Percentiles rank a stretch among this genome's conserved stretches.
Conservation (phyloP, 2,329 filamentous ascomycete genomes). For the Colletotrichum lini region DNA sequence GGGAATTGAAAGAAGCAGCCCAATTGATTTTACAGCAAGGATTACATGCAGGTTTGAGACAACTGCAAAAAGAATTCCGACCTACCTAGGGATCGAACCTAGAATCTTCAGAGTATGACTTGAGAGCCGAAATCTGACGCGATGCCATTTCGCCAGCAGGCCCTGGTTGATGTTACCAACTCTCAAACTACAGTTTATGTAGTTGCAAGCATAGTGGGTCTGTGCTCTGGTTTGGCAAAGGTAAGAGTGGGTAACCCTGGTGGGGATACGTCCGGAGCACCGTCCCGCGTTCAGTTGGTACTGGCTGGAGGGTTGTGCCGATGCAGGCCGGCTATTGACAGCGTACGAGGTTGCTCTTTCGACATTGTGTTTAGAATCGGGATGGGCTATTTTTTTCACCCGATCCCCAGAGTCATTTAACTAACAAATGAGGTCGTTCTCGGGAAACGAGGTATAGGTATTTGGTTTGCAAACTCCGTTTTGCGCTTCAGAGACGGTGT, state of each 20-base stretch:
- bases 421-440: no score
- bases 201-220: rapidly evolving
- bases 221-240: neutral
- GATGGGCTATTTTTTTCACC: no score
- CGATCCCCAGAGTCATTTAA: no score
- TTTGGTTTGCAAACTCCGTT: no score
- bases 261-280: slow-evolving; percentile 1
- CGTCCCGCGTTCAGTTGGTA: slow-evolving; percentile 6
- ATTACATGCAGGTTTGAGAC: neutral
- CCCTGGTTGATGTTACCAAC: slow-evolving; percentile 5
- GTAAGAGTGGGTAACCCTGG: neutral
- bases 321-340: neutral
- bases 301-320: neutral
- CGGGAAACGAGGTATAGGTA: no score
- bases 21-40: no score
- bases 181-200: rapidly evolving
- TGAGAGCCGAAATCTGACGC: slow-evolving; percentile 40
- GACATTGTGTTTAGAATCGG: neutral
- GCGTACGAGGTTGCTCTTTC: neutral
- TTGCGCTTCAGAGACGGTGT: no score
- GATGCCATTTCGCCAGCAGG: slow-evolving; percentile 43
- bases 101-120: slow-evolving; percentile 40
- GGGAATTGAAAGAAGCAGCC: no score
- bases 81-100: slow-evolving; percentile 42
- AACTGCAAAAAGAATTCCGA: neutral